A percentile compares a stretch with the other conserved stretches of the same genome.
Evolutionary conservation across 768 basidiomycete species (phyloP).

Genomic region (Calocera cornea): DNA sequence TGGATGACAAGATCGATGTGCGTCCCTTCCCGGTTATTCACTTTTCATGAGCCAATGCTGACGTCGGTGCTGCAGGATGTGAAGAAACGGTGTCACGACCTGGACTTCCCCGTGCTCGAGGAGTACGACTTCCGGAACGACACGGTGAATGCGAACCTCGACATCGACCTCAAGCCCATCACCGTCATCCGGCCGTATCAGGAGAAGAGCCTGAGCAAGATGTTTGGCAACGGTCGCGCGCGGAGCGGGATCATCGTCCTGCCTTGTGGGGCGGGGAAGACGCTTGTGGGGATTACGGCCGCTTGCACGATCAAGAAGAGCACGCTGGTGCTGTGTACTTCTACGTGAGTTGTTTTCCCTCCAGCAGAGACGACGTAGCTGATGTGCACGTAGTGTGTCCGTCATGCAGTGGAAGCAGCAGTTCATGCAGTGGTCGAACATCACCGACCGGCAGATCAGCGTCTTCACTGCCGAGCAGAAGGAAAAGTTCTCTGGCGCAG

Average conservation of each 20-base stretch:
- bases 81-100: constrained; percentile 89
- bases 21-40: constrained; percentile 17
- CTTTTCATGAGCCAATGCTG: not conserved
- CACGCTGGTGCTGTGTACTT: constrained; percentile 91
- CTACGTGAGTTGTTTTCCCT: constrained; percentile 52
- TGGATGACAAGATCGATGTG: constrained; percentile 86
- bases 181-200: constrained; percentile 97
- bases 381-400: constrained; percentile 22
- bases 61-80: constrained; percentile 51
- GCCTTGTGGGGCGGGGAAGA: constrained; percentile 97
- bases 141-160: constrained; percentile 87
- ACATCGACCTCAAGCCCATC: constrained; percentile 96
- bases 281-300: constrained; percentile 96
- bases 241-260: constrained; percentile 96
- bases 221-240: constrained; percentile 99
- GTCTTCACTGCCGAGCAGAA: constrained; percentile 96
- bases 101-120: constrained; percentile 96
- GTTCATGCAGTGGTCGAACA: constrained; percentile 97
- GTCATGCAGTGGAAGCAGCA: constrained; percentile 99
- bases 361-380: not conserved
- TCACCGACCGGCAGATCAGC: constrained; percentile 90
- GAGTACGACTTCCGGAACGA: constrained; percentile 99
- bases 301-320: constrained; percentile 99
- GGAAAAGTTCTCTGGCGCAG: constrained; percentile 96
- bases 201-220: constrained; percentile 95